Conservation (phyloP, 2,329 filamentous ascomycete genomes). For the Dactylonectria estremocensis region DNA sequence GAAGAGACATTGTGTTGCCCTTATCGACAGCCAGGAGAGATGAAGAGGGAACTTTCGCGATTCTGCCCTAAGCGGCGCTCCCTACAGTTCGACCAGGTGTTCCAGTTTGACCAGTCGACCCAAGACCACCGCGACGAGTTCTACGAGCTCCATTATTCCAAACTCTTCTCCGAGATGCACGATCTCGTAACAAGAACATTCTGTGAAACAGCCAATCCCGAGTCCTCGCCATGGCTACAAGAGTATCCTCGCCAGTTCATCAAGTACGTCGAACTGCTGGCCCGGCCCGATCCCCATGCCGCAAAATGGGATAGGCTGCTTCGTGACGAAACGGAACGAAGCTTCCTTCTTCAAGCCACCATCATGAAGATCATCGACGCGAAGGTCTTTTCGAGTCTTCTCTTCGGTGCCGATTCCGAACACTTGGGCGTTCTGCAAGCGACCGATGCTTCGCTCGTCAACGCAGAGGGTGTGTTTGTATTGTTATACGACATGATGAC, state of each 20-base stretch:
- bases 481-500: background rate
- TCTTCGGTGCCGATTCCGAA: slow-evolving; percentile 51
- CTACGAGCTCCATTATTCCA: slow-evolving; percentile 42
- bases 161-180: slow-evolving; percentile 44
- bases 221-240: slow-evolving; percentile 44
- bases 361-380: slow-evolving; percentile 49
- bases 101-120: slow-evolving; percentile 33
- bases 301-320: slow-evolving; percentile 51
- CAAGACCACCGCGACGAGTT: slow-evolving; percentile 39
- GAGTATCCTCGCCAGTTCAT: slow-evolving; percentile 44
- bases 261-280: slow-evolving; percentile 46
- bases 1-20: slow-evolving; percentile 5
- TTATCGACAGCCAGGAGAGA: slow-evolving; percentile 9
- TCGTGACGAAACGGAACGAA: slow-evolving; percentile 39
- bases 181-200: slow-evolving; percentile 42
- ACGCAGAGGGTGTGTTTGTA: slow-evolving; percentile 47
- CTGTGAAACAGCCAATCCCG: slow-evolving; percentile 15
- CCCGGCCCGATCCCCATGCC: slow-evolving; percentile 44
- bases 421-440: slow-evolving; percentile 42
- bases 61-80: slow-evolving; percentile 36
- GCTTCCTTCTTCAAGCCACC: slow-evolving; percentile 48
- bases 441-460: slow-evolving; percentile 45
- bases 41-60: slow-evolving; percentile 36
- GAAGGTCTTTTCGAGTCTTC: slow-evolving; percentile 47
- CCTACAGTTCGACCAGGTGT: slow-evolving; percentile 32